Evolutionary conservation across 345 rosid species (phyloP).

Genomic region (Corchorus capsularis): DNA sequence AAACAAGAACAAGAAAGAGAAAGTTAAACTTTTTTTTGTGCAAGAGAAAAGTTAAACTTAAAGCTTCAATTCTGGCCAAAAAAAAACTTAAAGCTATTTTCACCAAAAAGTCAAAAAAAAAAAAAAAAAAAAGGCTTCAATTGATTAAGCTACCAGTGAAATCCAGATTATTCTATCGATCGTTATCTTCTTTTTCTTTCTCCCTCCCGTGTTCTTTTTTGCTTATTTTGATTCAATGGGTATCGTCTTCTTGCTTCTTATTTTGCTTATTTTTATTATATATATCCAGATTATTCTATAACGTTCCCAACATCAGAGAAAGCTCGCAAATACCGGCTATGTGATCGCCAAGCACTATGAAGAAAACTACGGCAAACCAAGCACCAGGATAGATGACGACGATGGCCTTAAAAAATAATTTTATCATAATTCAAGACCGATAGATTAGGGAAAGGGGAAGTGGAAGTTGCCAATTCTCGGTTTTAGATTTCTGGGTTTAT

Average conservation of each 20-base stretch:
- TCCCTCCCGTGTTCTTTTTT: neutral
- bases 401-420: neutral
- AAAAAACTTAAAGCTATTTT: no score
- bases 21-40: no score
- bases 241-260: slow-evolving; percentile 34
- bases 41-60: no score
- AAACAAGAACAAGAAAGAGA: no score
- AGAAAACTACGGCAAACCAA: slow-evolving; percentile 36
- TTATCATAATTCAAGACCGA: neutral
- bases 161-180: no score
- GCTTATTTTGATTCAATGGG: slow-evolving; percentile 31
- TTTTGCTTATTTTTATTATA: slow-evolving; percentile 14
- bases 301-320: slow-evolving; percentile 28
- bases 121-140: no score
- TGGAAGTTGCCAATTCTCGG: neutral
- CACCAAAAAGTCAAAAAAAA: no score
- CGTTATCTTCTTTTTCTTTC: no score
- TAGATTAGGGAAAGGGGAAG: neutral
- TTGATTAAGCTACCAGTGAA: no score
- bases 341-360: slow-evolving; percentile 31
- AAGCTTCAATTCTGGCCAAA: no score
- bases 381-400: neutral
- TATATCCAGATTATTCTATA: slow-evolving; percentile 29
- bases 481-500: neutral
- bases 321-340: slow-evolving; percentile 27